Conservation (phyloP, 768 basidiomycete species). For the Leccinum subtestaceum region DNA sequence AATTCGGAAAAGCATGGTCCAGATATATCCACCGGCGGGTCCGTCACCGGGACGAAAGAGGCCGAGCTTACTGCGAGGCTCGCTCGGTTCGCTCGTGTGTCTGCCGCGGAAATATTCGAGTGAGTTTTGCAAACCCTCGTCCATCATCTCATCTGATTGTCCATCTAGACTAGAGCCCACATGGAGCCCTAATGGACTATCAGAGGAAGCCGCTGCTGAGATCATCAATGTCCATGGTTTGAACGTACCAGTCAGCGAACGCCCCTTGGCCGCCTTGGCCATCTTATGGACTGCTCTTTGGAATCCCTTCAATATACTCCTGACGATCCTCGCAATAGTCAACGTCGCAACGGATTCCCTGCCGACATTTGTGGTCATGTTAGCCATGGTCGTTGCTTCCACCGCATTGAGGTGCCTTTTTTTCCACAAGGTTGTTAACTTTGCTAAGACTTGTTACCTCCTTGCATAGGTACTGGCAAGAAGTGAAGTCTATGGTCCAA, state of each 20-base stretch:
- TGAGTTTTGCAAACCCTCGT: constrained; percentile 4
- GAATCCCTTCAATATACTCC: constrained; percentile 36
- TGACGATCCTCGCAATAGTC: constrained; percentile 30
- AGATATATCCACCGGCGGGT: constrained; percentile 18
- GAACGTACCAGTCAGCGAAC: constrained; percentile 31
- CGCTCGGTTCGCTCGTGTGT: constrained; percentile 27
- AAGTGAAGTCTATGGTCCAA: constrained; percentile 34
- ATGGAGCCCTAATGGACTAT: constrained; percentile 26
- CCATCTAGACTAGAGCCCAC: constrained; percentile 24
- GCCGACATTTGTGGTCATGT: constrained; percentile 35
- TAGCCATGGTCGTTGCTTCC: constrained; percentile 36
- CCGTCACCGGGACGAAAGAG: constrained; percentile 15
- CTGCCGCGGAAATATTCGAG: constrained; percentile 25
- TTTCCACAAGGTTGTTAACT: background rate
- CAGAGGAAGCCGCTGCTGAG: constrained; percentile 18
- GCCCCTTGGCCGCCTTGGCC: constrained; percentile 28
- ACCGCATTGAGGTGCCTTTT: constrained; percentile 28
- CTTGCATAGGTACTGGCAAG: constrained; percentile 31
- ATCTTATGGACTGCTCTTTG: constrained; percentile 33
- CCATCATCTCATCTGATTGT: background rate
- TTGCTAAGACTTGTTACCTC: background rate
- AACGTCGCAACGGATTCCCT: constrained; percentile 34
- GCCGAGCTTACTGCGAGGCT: constrained; percentile 22
- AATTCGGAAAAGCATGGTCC: constrained; percentile 22
- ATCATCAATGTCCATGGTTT: constrained; percentile 24